These are phyloP conservation scores for Arabis hirsuta DNA, from an alignment of 345 rosid genomes.

Conservation along the genomic window DNA sequence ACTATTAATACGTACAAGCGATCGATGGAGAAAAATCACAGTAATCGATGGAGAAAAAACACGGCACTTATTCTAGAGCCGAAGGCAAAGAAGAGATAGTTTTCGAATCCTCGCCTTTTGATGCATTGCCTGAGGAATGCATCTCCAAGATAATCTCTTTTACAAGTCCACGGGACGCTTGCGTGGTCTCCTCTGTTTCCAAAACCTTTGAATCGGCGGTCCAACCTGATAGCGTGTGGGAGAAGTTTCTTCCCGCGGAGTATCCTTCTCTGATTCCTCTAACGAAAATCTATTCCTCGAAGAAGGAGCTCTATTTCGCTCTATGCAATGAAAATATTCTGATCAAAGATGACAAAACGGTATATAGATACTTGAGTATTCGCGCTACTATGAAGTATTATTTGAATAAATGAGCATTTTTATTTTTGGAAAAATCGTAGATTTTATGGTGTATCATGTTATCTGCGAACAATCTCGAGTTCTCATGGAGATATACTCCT, in stretches of 20 bases:
- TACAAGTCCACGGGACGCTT: slow-evolving; percentile 56
- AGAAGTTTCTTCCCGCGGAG: slow-evolving; percentile 52
- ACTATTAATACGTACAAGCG: too few relatives aligned
- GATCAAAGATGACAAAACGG: slow-evolving; percentile 51
- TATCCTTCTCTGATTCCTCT: slow-evolving; percentile 36
- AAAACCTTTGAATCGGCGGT: slow-evolving; percentile 48
- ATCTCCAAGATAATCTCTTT: slow-evolving; percentile 51
- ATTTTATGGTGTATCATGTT: slow-evolving; percentile 43
- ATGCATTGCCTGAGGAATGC: slow-evolving; percentile 49
- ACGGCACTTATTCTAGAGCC: neutral
- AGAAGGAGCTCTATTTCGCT: slow-evolving; percentile 53
- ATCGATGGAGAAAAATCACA: neutral
- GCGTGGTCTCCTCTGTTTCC: slow-evolving; percentile 50
- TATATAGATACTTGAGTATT: slow-evolving; percentile 8
- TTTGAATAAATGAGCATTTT: too few relatives aligned
- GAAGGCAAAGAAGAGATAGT: neutral
- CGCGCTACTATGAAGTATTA: too few relatives aligned
- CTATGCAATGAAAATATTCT: slow-evolving; percentile 48
- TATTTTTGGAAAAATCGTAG: slow-evolving; percentile 12
- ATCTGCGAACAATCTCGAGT: neutral
- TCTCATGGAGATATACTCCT: too few relatives aligned
- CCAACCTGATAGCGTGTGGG: slow-evolving; percentile 59
- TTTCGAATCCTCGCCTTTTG: slow-evolving; percentile 14
- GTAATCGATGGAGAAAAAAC: neutral
- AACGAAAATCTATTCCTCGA: slow-evolving; percentile 36